Percentiles rank a stretch among this genome's conserved stretches.
phyloP scores from a whole-genome alignment of 2,329 filamentous ascomycete genomes.

The Hymenoscyphus albidus region DNA sequence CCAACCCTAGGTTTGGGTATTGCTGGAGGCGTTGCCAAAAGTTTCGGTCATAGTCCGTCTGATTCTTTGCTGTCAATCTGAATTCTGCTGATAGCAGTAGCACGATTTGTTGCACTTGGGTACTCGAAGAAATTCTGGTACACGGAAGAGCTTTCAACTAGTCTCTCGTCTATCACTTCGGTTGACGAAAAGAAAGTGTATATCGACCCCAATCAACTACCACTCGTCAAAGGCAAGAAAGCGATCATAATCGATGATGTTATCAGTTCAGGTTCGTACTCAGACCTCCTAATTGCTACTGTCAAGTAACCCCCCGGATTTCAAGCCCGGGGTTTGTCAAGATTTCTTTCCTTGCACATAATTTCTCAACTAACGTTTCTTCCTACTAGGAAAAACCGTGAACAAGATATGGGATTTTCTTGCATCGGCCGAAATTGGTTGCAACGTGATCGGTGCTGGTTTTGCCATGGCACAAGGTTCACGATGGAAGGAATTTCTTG shows the following conservation, averaged over 20 bases:
- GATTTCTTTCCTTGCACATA: background rate
- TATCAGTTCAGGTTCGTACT: constrained; percentile 22
- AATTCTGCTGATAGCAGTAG: constrained; percentile 10
- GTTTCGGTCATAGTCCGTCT: constrained; percentile 18
- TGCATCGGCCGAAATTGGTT: constrained; percentile 17
- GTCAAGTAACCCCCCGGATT: background rate
- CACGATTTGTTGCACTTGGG: constrained; percentile 29
- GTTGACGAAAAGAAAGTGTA: constrained; percentile 26
- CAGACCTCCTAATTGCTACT: background rate
- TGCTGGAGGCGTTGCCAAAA: constrained; percentile 25
- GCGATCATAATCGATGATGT: constrained; percentile 31
- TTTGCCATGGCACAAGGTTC: constrained; percentile 31
- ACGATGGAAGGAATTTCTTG: constrained; percentile 24
- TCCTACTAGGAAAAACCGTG: constrained; percentile 23
- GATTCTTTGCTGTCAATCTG: background rate
- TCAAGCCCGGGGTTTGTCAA: background rate
- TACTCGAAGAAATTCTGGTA: constrained; percentile 35
- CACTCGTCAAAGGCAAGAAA: constrained; percentile 22
- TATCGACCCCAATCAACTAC: constrained; percentile 28
- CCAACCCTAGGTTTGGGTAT: constrained; percentile 29
- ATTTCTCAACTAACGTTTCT: background rate
- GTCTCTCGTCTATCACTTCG: constrained; percentile 30
- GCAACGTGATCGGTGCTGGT: constrained; percentile 24
- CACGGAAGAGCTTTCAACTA: constrained; percentile 22
- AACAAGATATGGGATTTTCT: constrained; percentile 31